Evolutionary conservation across 192 early-diverging fungal species (phyloP), one percentile per base, ranked within the genome.

Genomic region (Geosiphon pyriformis): DNA sequence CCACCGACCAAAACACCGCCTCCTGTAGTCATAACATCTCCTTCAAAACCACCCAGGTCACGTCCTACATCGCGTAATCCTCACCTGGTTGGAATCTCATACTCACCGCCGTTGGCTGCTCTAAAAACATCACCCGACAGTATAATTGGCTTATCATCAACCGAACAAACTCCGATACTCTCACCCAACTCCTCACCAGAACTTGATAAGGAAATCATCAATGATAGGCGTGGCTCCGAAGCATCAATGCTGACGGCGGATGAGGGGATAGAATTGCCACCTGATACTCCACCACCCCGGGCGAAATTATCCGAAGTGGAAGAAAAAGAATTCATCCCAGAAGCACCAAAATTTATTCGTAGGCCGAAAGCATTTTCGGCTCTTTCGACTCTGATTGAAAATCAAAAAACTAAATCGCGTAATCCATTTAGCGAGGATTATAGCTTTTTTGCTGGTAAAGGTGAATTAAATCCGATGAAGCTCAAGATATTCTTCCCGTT

Each of bases 341-440:
- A 61, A 32, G n/a, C 58, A 42, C 32, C 73, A 34, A 61, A 64
- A 48, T 61, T 67, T 1, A 56, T 72, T 54, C 52, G 42, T 25
- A 35, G 70, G 29, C 59, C 73, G 3, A 58, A 68, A 18, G 71
- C 73, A 25, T 66, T 74, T 20, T 91, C 90, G 0, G 80, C 85
- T 0, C 70, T 92, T 23, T 78, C 83, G 0, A 80, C 78, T 18
- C 74, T 91, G 58, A 77, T 93, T 67, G 79, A 73, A 4, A 81
- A 82, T 63, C 83, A 87, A 51, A 76, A 83, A 30, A 81, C 75
- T 0, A 77, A 73, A 31, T 77, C 77, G 1, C 72, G 82, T 33
- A 91, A 91, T 51, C 85, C 88, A 7, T 88, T 90, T 68, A 79
- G 88, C 0, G 87, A 82, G 37, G 78, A 84, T 60, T 93, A 86